Evolutionary conservation across 345 rosid genomes (phyloP).

Genomic region (Murraya paniculata): DNA sequence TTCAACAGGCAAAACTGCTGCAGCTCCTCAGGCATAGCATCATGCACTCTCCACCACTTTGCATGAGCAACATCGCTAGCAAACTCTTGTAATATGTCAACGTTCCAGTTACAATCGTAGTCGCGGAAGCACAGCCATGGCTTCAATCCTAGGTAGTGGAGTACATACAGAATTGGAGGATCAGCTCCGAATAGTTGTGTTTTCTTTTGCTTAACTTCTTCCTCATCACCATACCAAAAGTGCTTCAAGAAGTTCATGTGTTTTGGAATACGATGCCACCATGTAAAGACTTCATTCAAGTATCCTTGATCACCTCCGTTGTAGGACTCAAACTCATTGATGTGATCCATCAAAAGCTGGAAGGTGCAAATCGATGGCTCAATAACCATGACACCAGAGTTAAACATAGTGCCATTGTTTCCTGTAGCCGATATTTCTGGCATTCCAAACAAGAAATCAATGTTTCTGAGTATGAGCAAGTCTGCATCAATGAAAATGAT

Average conservation of each 20-base stretch:
- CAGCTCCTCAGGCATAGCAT: conserved; percentile 79
- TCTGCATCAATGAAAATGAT: conserved; percentile 93
- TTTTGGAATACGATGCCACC: conserved; percentile 94
- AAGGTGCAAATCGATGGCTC: conserved; percentile 88
- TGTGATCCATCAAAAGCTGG: conserved; percentile 78
- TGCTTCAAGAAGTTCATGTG: conserved; percentile 89
- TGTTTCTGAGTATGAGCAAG: conserved; percentile 77
- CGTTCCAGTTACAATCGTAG: conserved; percentile 94
- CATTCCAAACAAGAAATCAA: conserved; percentile 82
- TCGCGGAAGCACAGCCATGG: conserved; percentile 93
- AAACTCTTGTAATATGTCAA: conserved; percentile 81
- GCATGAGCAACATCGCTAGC: conserved; percentile 86
- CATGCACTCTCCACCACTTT: conserved; percentile 94
- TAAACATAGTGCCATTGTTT: conserved; percentile 79
- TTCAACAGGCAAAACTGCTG: conserved; percentile 73
- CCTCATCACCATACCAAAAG: conserved; percentile 83
- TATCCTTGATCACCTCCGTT: conserved; percentile 95
- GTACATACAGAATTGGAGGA: conserved; percentile 82
- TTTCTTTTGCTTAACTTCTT: conserved; percentile 66
- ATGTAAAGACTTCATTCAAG: conserved; percentile 85
- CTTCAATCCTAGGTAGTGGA: conserved; percentile 84
- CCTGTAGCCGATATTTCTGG: conserved; percentile 89
- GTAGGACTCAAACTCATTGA: conserved; percentile 79
- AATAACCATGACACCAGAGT: conserved; percentile 86
- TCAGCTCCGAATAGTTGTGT: conserved; percentile 73